These are phyloP conservation scores for Fusarium cyanostomum DNA, from an alignment of 2,329 filamentous ascomycete genomes.

Conservation along the genomic window DNA sequence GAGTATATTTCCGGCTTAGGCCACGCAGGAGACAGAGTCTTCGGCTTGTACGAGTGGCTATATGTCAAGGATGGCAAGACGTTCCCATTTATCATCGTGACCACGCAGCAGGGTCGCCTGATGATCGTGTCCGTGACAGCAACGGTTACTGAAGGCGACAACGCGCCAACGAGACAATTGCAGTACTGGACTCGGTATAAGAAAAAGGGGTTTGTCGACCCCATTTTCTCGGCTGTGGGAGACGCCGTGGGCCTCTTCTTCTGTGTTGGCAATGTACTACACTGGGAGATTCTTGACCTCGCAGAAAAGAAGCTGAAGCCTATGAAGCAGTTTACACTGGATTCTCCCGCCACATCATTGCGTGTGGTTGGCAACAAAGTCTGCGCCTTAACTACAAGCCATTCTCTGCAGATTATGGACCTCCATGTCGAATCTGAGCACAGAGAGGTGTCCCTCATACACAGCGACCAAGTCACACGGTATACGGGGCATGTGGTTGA, in stretches of 20 bases:
- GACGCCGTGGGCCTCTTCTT: conserved; percentile 66
- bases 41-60: conserved; percentile 71
- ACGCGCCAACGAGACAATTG: conserved; percentile 43
- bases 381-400: conserved; percentile 60
- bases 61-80: conserved; percentile 64
- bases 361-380: conserved; percentile 58
- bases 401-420: conserved; percentile 67
- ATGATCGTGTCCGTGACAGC: conserved; percentile 63
- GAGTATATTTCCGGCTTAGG: conserved; percentile 66
- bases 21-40: conserved; percentile 65
- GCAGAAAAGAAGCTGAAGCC: conserved; percentile 61
- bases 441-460: conserved; percentile 51
- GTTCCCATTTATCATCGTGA: conserved; percentile 71
- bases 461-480: conserved; percentile 58
- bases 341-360: conserved; percentile 63
- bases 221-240: conserved; percentile 66
- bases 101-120: conserved; percentile 63
- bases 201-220: conserved; percentile 54
- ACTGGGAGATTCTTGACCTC: conserved; percentile 65
- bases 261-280: conserved; percentile 62
- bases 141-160: conserved; percentile 17
- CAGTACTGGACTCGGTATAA: conserved; percentile 65
- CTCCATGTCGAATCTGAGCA: conserved; percentile 51
- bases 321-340: conserved; percentile 58
- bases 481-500: conserved; percentile 58